Evolutionary conservation across 768 basidiomycete species (phyloP).

Genomic region (Tylopilus sp.): DNA sequence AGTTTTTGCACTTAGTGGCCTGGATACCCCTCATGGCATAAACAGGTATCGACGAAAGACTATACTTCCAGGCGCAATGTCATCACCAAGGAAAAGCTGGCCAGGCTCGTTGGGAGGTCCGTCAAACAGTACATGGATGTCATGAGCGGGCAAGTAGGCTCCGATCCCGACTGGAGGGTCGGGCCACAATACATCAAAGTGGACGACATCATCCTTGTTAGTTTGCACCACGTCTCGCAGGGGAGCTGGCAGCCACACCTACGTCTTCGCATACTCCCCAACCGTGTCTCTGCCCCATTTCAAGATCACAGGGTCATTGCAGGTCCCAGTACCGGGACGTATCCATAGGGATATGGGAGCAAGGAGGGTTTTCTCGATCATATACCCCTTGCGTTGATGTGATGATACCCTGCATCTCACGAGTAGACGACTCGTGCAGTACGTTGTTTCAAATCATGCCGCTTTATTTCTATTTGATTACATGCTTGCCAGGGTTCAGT

Average conservation of each 20-base stretch:
- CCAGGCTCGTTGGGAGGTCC: conserved; percentile 68
- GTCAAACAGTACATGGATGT: conserved; percentile 28
- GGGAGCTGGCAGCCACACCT: conserved; percentile 78
- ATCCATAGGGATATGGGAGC: neutral
- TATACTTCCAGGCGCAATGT: conserved; percentile 65
- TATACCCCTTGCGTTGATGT: too few species aligned
- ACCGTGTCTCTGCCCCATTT: neutral
- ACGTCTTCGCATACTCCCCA: conserved; percentile 34
- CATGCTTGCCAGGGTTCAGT: too few species aligned
- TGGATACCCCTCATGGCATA: conserved; percentile 65
- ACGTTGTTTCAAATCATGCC: too few species aligned
- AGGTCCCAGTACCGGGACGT: neutral
- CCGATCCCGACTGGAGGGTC: conserved; percentile 14
- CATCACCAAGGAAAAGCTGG: conserved; percentile 65
- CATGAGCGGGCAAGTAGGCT: conserved; percentile 1
- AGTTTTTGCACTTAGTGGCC: conserved; percentile 64
- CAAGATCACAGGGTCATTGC: neutral
- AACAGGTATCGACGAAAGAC: conserved; percentile 70
- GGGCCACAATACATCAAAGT: conserved; percentile 5
- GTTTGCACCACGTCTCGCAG: conserved; percentile 74
- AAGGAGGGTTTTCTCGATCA: neutral
- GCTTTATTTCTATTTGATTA: too few species aligned
- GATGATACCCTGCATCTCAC: too few species aligned
- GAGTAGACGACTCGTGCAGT: too few species aligned
- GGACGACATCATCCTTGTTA: conserved; percentile 48